Percentiles rank a stretch among this genome's conserved stretches.
These are phyloP conservation scores for Silene vulgaris DNA, from an alignment of 179 eudicot species.

Conservation along the genomic window DNA sequence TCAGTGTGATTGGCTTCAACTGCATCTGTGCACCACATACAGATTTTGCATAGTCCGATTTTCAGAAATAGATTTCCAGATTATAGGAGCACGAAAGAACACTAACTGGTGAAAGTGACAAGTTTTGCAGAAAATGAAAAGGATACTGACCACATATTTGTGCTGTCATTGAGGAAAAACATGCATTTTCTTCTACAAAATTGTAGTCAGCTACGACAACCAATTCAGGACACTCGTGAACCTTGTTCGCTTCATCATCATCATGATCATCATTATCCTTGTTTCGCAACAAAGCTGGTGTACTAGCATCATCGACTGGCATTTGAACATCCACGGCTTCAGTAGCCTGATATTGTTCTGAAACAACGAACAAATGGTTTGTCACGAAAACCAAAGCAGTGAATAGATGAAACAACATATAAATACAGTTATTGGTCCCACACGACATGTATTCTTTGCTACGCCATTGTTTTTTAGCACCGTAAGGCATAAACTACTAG, in stretches of 20 bases:
- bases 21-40: neutral
- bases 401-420: neutral
- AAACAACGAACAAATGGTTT: neutral
- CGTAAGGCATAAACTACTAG: too few relatives aligned
- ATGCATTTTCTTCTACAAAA: neutral
- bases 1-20: neutral
- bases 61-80: neutral
- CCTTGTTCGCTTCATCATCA: constrained; percentile 5
- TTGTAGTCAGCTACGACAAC: neutral
- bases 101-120: neutral
- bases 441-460: too few relatives aligned
- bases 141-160: neutral
- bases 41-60: neutral
- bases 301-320: neutral
- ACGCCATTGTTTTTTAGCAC: too few relatives aligned
- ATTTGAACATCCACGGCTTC: constrained; percentile 2
- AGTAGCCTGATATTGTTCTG: constrained; percentile 10
- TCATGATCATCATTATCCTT: neutral
- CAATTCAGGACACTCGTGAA: constrained; percentile 2
- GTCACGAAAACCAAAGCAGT: neutral
- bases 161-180: neutral
- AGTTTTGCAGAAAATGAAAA: neutral
- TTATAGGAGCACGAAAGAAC: neutral
- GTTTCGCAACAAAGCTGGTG: neutral
- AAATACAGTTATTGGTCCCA: neutral